Percentiles rank a stretch among this genome's conserved stretches.
These are phyloP conservation scores for Mycena amicta DNA, from an alignment of 768 basidiomycete genomes.

Conservation along the genomic window DNA sequence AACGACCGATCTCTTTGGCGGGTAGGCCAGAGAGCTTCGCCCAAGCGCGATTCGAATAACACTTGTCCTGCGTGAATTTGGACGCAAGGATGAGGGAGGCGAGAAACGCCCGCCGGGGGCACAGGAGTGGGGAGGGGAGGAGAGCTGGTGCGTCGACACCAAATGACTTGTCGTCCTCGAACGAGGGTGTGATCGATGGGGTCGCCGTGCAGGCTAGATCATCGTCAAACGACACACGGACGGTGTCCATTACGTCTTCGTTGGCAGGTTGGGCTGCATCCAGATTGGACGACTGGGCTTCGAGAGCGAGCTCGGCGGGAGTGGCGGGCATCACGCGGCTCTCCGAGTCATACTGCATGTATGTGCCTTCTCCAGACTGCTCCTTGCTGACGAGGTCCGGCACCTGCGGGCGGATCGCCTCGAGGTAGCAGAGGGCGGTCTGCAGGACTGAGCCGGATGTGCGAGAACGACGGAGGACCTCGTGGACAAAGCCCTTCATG, in stretches of 20 bases:
- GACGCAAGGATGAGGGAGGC: conserved; percentile 87
- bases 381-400: conserved; percentile 63
- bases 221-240: conserved; percentile 41
- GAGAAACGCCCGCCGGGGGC: conserved; percentile 87
- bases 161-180: conserved; percentile 3
- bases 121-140: conserved; percentile 81
- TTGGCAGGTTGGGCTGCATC: conserved; percentile 18
- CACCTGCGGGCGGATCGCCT: conserved; percentile 74
- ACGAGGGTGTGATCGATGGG: conserved; percentile 9
- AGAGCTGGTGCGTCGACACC: conserved; percentile 30
- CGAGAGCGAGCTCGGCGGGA: conserved; percentile 44
- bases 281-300: conserved; percentile 32
- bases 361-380: conserved; percentile 43
- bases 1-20: conserved; percentile 82
- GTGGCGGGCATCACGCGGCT: conserved; percentile 46
- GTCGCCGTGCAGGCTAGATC: conserved; percentile 22
- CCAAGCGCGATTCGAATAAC: conserved; percentile 94
- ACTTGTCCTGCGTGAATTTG: conserved; percentile 92
- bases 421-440: conserved; percentile 85
- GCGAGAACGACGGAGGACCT: conserved; percentile 83
- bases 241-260: conserved; percentile 43
- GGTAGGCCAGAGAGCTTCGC: conserved; percentile 89
- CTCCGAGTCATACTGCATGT: conserved; percentile 43
- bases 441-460: conserved; percentile 85
- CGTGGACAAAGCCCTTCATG: conserved; percentile 81